Conservation (phyloP, 2,329 filamentous ascomycete species). For the Pseudogymnoascus sp. region DNA sequence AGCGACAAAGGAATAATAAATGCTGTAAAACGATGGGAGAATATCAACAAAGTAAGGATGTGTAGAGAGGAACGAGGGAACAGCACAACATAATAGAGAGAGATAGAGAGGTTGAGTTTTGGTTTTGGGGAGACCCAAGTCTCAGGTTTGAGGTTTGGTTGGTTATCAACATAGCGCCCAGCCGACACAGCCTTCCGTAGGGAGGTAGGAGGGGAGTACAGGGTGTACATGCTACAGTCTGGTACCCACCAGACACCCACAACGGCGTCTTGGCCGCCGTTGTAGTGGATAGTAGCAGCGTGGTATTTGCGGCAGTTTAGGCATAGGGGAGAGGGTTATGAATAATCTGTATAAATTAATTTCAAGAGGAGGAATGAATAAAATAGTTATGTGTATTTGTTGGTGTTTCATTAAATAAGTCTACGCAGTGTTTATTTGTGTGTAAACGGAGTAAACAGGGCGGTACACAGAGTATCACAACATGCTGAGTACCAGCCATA, state of each 20-base stretch:
- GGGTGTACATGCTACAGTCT: not conserved
- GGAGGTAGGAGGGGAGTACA: not conserved
- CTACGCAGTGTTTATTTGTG: not conserved
- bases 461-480: not conserved
- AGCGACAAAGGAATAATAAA: slow-evolving; percentile 5
- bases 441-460: not conserved
- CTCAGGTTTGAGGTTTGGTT: slow-evolving; percentile 8
- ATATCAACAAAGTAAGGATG: slow-evolving; percentile 2
- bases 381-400: not conserved
- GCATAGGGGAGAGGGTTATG: not conserved
- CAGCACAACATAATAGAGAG: not conserved
- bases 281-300: not conserved
- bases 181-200: not conserved
- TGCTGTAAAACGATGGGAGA: not conserved
- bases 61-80: not conserved
- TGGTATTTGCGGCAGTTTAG: not conserved
- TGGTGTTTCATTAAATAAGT: not conserved
- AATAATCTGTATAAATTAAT: not conserved
- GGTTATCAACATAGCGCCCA: not conserved
- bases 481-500: not conserved
- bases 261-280: slow-evolving; percentile 1
- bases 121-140: slow-evolving; percentile 3
- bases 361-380: not conserved
- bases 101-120: not conserved
- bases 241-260: not conserved